Conservation (phyloP, 345 rosid genomes). For the Sonneratia caseolaris region DNA sequence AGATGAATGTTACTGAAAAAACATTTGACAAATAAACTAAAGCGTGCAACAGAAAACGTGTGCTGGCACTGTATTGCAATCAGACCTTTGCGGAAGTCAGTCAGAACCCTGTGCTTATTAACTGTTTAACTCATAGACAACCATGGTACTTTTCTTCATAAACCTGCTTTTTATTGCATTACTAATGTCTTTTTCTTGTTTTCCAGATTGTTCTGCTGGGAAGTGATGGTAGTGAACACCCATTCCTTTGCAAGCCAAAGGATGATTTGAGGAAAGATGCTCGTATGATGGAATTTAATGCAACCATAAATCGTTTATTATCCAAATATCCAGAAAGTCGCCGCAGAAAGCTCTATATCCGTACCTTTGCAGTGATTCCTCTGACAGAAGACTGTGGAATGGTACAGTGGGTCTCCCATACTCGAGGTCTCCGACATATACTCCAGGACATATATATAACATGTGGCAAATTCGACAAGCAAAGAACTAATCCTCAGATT, state of each 20-base stretch:
- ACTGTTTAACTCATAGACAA: background rate
- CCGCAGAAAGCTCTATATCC: slow-evolving; percentile 80
- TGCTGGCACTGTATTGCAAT: background rate
- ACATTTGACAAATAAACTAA: background rate
- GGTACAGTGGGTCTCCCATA: slow-evolving; percentile 99
- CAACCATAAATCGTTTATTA: slow-evolving; percentile 85
- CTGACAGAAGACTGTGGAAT: slow-evolving; percentile 97
- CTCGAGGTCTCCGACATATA: slow-evolving; percentile 90
- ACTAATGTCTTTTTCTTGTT: background rate
- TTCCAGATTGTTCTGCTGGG: slow-evolving; percentile 80
- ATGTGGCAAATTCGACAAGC: slow-evolving; percentile 80
- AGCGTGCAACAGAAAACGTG: background rate
- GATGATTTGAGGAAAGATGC: slow-evolving; percentile 99
- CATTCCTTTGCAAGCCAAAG: slow-evolving; percentile 97
- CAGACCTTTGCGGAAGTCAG: background rate
- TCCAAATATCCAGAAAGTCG: slow-evolving; percentile 95
- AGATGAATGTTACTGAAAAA: background rate
- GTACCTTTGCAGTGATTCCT: slow-evolving; percentile 94
- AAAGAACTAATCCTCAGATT: slow-evolving; percentile 83
- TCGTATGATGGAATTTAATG: slow-evolving; percentile 98
- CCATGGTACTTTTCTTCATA: background rate
- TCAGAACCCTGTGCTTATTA: background rate
- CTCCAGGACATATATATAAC: slow-evolving; percentile 75
- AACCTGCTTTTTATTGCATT: background rate
- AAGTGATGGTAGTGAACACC: slow-evolving; percentile 83